A percentile compares a stretch with the other conserved stretches of the same genome.
Evolutionary conservation across 2,329 filamentous ascomycete genomes (phyloP).

Genomic region (Venturia aucupariae): DNA sequence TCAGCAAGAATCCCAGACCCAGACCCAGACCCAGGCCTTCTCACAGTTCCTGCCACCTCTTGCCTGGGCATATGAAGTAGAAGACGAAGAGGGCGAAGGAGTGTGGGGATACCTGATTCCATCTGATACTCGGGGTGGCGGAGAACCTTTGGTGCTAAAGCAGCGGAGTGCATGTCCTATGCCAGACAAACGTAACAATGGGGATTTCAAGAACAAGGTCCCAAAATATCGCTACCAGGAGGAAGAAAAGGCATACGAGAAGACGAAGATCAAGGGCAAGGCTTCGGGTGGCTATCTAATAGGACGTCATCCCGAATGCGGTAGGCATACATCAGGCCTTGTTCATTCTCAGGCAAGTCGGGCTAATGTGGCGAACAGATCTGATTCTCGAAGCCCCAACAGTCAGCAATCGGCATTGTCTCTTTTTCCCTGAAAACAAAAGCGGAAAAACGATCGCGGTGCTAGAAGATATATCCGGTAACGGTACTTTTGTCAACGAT

Average conservation of each 20-base stretch:
- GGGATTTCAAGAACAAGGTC: conserved; percentile 36
- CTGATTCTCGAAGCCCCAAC: conserved; percentile 61
- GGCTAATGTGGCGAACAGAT: conserved; percentile 42
- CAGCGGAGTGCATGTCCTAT: conserved; percentile 62
- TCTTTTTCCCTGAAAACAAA: conserved; percentile 56
- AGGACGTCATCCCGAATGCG: conserved; percentile 87
- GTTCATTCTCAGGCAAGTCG: background rate
- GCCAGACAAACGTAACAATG: conserved; percentile 30
- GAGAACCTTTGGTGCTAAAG: conserved; percentile 63
- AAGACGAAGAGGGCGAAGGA: conserved; percentile 74
- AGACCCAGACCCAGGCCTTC: conserved; percentile 54
- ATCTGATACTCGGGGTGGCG: conserved; percentile 53
- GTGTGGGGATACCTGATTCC: conserved; percentile 96
- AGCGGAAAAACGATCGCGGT: conserved; percentile 56
- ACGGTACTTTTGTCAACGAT: conserved; percentile 95
- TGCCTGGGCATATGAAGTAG: conserved; percentile 68
- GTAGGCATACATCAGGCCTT: conserved; percentile 40
- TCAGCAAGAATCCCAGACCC: conserved; percentile 36
- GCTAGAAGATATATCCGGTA: conserved; percentile 87
- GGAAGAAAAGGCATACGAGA: conserved; percentile 53
- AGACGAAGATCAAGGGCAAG: conserved; percentile 42
- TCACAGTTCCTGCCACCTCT: conserved; percentile 70
- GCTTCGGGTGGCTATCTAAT: conserved; percentile 80
- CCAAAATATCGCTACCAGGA: conserved; percentile 46
- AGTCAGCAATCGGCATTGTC: conserved; percentile 78